Conservation (phyloP, 306 rosid genomes). For the Prunus kanzakura region DNA sequence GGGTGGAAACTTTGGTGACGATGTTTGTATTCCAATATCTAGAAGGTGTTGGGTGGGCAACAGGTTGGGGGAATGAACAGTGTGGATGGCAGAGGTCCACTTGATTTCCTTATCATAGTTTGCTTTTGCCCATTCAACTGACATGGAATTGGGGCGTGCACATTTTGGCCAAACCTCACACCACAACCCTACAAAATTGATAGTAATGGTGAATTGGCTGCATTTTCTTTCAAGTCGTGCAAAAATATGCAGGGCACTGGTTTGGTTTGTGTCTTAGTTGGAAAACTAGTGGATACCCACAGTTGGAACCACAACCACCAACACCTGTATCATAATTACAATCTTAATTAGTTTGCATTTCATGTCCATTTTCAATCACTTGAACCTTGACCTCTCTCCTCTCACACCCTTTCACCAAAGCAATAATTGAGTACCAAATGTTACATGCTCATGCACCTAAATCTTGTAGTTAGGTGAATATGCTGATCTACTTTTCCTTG, state of each 20-base stretch:
- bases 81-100: neutral
- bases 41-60: neutral
- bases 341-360: neutral
- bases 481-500: neutral
- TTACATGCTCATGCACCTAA: neutral
- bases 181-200: neutral
- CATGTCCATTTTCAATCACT: neutral
- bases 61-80: neutral
- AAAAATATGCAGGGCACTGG: neutral
- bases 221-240: neutral
- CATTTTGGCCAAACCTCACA: too few relatives aligned
- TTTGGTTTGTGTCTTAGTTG: neutral
- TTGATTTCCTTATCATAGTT: neutral
- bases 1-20: neutral
- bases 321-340: neutral
- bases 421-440: constrained; percentile 1
- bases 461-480: neutral
- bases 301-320: constrained; percentile 9
- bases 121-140: neutral
- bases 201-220: neutral
- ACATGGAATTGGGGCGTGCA: neutral
- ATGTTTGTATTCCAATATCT: too few relatives aligned
- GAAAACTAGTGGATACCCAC: constrained; percentile 2
- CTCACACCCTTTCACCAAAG: neutral
- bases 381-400: neutral